Evolutionary conservation across 345 rosid genomes (phyloP).

Genomic region (Ceriops tagal): DNA sequence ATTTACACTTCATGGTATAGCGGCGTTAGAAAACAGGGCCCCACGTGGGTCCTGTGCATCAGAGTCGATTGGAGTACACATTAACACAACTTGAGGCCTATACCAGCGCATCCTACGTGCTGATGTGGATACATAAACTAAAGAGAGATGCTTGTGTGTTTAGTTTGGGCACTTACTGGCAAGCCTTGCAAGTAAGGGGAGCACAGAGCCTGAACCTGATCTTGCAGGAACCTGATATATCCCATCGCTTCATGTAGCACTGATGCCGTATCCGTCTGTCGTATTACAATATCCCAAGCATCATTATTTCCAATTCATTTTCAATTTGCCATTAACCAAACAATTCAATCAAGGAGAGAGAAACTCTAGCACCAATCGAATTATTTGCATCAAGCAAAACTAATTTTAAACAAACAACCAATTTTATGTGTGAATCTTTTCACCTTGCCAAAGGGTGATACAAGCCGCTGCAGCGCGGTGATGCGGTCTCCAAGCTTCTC

Average conservation of each 20-base stretch:
- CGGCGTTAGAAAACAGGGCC: no score
- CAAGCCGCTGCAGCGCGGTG: slow-evolving; percentile 72
- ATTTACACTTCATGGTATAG: no score
- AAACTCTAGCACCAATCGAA: not conserved
- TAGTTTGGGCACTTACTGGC: slow-evolving; percentile 27
- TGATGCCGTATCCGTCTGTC: slow-evolving; percentile 93
- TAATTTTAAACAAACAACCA: not conserved
- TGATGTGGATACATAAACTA: not conserved
- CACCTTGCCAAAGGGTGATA: slow-evolving; percentile 95
- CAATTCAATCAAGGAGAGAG: no score
- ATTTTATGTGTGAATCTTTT: not conserved
- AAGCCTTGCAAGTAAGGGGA: slow-evolving; percentile 68
- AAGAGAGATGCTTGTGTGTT: not conserved
- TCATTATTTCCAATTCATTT: not conserved
- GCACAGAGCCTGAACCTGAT: slow-evolving; percentile 83
- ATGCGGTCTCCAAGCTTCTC: slow-evolving; percentile 82
- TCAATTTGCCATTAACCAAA: not conserved
- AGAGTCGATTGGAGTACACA: no score
- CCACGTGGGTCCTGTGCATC: no score
- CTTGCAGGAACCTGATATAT: slow-evolving; percentile 86
- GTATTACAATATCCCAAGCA: slow-evolving; percentile 14
- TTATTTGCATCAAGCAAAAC: not conserved
- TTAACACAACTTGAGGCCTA: not conserved
- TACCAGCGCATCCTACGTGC: not conserved
- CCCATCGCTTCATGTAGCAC: slow-evolving; percentile 98